Percentiles rank a stretch among this genome's conserved stretches.
Evolutionary conservation across 108 stramenopile genomes (phyloP).

Genomic region (Aurantiochytrium sp.): DNA sequence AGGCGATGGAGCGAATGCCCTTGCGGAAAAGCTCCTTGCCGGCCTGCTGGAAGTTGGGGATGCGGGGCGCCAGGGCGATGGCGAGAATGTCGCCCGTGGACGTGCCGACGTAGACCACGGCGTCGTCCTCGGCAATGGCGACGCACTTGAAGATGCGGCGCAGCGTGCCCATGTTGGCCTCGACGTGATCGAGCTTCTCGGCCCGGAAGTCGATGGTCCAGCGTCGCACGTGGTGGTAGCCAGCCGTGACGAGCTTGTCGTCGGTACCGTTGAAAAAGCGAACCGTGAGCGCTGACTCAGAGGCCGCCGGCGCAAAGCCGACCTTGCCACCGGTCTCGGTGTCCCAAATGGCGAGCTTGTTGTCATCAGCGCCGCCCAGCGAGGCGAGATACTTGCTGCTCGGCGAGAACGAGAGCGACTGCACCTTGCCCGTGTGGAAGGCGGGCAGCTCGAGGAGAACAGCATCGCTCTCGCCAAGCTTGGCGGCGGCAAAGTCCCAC

Average conservation of each 20-base stretch:
- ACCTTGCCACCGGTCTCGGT: slow-evolving; percentile 60
- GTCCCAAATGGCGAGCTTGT: slow-evolving; percentile 81
- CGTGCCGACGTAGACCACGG: slow-evolving; percentile 69
- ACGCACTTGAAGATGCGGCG: slow-evolving; percentile 68
- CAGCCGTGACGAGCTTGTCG: slow-evolving; percentile 63
- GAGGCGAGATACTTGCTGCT: slow-evolving; percentile 63
- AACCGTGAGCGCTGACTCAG: slow-evolving; percentile 61
- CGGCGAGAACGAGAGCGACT: slow-evolving; percentile 60
- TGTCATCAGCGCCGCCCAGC: slow-evolving; percentile 78
- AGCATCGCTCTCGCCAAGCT: slow-evolving; percentile 39
- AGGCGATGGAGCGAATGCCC: slow-evolving; percentile 63
- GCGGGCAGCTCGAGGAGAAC: slow-evolving; percentile 61
- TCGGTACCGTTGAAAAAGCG: not conserved
- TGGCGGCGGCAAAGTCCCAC: slow-evolving; percentile 65
- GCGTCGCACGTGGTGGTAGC: slow-evolving; percentile 75
- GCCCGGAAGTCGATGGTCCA: slow-evolving; percentile 68
- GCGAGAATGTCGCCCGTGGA: slow-evolving; percentile 76
- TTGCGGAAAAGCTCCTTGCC: slow-evolving; percentile 61
- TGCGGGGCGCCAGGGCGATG: slow-evolving; percentile 66
- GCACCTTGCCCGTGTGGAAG: slow-evolving; percentile 71
- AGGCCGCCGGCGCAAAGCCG: slow-evolving; percentile 70
- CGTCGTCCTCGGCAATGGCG: slow-evolving; percentile 69
- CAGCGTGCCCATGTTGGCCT: slow-evolving; percentile 70
- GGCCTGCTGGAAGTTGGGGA: slow-evolving; percentile 66
- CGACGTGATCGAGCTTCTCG: slow-evolving; percentile 75